phyloP scores from a whole-genome alignment of 2,329 filamentous ascomycete genomes.

The Fusarium sp. region DNA sequence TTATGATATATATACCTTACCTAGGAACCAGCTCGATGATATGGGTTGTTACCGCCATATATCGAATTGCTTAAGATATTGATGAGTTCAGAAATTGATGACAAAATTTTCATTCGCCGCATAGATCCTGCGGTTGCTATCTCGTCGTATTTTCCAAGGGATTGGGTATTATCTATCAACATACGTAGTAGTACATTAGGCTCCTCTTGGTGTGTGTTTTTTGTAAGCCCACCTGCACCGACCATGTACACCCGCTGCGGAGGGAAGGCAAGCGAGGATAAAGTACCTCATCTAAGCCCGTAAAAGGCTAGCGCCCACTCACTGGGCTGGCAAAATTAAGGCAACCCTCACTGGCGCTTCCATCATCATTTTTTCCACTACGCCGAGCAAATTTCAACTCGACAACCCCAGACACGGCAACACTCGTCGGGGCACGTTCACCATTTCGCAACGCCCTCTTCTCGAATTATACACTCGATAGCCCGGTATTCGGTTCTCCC shows the following conservation, averaged over 20 bases:
- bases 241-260: slow-evolving; percentile 1
- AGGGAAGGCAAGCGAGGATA: slow-evolving; percentile 26
- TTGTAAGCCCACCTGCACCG: not conserved
- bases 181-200: no score
- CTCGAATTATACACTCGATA: slow-evolving; percentile 12
- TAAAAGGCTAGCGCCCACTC: slow-evolving; percentile 54
- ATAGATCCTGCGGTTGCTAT: no score
- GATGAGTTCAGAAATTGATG: no score
- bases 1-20: no score
- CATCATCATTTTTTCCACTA: slow-evolving; percentile 51
- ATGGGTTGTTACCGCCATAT: no score
- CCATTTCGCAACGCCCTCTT: slow-evolving; percentile 39
- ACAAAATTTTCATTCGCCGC: no score
- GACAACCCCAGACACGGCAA: slow-evolving; percentile 55
- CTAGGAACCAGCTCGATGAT: no score
- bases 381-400: slow-evolving; percentile 56
- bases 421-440: slow-evolving; percentile 50
- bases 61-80: no score
- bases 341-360: slow-evolving; percentile 53
- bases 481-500: slow-evolving; percentile 6
- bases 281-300: slow-evolving; percentile 15
- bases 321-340: slow-evolving; percentile 55
- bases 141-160: not conserved
- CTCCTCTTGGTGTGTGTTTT: not conserved
- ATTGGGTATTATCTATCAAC: not conserved